Percentiles rank a stretch among this genome's conserved stretches.
These are phyloP conservation scores for Marchantia polymorpha DNA, from an alignment of 225 moss, liverwort and hornwort species.

Conservation along the genomic window DNA sequence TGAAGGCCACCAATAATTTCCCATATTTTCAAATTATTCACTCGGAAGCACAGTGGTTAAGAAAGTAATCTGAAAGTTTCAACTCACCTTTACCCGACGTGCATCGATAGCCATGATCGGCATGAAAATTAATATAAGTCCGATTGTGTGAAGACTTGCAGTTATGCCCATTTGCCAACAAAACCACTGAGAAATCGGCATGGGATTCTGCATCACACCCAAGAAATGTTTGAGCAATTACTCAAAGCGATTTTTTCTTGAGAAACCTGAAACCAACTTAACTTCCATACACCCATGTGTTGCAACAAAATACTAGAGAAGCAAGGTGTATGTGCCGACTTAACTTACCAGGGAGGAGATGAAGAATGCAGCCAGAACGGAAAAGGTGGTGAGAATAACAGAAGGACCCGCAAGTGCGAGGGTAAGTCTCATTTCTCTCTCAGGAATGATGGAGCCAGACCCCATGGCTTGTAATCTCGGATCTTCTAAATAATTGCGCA, in stretches of 20 bases:
- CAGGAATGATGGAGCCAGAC: conserved; percentile 61
- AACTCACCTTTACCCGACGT: conserved; percentile 79
- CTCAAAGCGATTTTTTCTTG: neutral
- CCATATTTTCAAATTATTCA: too few species aligned
- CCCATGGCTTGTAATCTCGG: conserved; percentile 62
- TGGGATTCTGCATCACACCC: conserved; percentile 66
- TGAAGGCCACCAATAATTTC: too few species aligned
- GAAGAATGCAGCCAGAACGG: conserved; percentile 90
- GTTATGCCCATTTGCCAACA: conserved; percentile 99
- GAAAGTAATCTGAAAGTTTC: neutral
- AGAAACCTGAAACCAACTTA: neutral
- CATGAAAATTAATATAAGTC: conserved; percentile 82
- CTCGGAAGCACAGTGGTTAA: neutral
- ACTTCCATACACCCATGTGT: too few species aligned
- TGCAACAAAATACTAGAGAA: neutral
- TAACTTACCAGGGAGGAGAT: conserved; percentile 75
- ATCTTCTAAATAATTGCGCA: conserved; percentile 84
- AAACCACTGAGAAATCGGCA: conserved; percentile 96
- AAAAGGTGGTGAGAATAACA: conserved; percentile 88
- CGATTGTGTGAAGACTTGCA: conserved; percentile 76
- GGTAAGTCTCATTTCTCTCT: conserved; percentile 85
- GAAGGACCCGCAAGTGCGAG: conserved; percentile 91
- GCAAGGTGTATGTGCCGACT: neutral
- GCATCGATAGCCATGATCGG: conserved; percentile 94
- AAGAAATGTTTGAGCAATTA: neutral